Base-by-base conservation (phyloP, 2,329 filamentous ascomycete species). In the Colletotrichum liriopes region DNA sequence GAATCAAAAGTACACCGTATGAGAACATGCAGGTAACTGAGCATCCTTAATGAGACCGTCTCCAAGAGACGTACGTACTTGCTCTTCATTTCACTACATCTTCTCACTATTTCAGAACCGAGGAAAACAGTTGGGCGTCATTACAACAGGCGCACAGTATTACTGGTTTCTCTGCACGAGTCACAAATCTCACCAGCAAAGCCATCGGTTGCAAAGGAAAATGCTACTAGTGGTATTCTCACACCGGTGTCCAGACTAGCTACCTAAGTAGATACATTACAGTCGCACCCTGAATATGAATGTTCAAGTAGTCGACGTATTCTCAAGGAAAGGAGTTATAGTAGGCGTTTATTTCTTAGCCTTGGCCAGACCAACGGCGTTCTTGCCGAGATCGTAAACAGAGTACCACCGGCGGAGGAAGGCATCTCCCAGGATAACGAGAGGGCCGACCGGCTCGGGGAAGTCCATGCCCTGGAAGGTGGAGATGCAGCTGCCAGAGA, bases 401-500 rank as follows among this genome's bases (percentile, higher is more conserved):
- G 94, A 97, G 90, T 98, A 98, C 89, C 92, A 97, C 82, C 89
- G 93, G 84, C 94, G 91, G 81, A 93, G 87, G 89, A 93, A 93
- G 60, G 92, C 93, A 83, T 98, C 95, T 79, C 96, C 96, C 35
- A 99, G 92, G 76, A 99, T 99, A 74, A 94, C 95, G 75, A 99
- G 91, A 77, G 96, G 96, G 58, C 96, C 96, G 72, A 93, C 92
- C 49, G 95, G 95, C 80, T 92, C 93, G 69, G 95, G 93, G 86
- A 94, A 92, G 83, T 95, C 96, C 92, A 98, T 97, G 78, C 95
- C 95, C 91, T 97, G 97, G 87, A 99, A 98, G 77, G 94, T 93
- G 74, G 95, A 98, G 84, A 99, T 98, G 85, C 96, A 99, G 82
- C 93, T 96, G 78, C 96, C 96, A 81, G 95, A 93, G 54, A 98